Conservation (phyloP, 257 asterid genomes). For the Fraxinus pennsylvanica region DNA sequence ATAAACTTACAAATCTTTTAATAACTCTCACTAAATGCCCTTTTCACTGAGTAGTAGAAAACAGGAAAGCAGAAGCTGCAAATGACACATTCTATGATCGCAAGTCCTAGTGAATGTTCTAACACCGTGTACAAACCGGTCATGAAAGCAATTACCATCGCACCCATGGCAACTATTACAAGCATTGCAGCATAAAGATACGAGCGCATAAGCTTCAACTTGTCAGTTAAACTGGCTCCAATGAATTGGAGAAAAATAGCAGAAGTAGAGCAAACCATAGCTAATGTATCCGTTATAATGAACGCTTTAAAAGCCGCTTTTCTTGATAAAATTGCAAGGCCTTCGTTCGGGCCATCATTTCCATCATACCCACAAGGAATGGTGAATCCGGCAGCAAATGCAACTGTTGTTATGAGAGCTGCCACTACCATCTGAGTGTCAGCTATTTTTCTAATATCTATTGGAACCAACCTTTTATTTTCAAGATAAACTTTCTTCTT, state of each 20-base stretch:
- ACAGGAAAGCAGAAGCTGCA: no score
- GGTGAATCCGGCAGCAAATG: slow-evolving; percentile 8
- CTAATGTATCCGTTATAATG: not conserved
- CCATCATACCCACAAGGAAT: not conserved
- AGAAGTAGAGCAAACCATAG: not conserved
- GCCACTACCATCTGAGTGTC: not conserved
- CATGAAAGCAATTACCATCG: no score
- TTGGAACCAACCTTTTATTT: no score
- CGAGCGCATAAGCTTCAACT: not conserved
- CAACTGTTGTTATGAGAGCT: not conserved
- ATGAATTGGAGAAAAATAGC: not conserved
- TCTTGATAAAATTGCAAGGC: not conserved
- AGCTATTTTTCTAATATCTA: not conserved
- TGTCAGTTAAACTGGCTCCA: not conserved
- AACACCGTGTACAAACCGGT: no score
- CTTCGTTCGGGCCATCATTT: not conserved
- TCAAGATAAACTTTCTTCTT: not conserved
- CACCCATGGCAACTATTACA: not conserved
- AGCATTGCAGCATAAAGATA: not conserved
- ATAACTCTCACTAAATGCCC: no score
- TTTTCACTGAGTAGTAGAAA: no score
- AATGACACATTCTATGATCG: no score
- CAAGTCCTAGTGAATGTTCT: no score
- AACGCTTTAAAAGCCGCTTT: not conserved
- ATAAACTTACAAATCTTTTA: no score